Percentiles rank a stretch among this genome's conserved stretches.
Conservation (phyloP, 2,329 filamentous ascomycete species). For the Diaporthe sp. region DNA sequence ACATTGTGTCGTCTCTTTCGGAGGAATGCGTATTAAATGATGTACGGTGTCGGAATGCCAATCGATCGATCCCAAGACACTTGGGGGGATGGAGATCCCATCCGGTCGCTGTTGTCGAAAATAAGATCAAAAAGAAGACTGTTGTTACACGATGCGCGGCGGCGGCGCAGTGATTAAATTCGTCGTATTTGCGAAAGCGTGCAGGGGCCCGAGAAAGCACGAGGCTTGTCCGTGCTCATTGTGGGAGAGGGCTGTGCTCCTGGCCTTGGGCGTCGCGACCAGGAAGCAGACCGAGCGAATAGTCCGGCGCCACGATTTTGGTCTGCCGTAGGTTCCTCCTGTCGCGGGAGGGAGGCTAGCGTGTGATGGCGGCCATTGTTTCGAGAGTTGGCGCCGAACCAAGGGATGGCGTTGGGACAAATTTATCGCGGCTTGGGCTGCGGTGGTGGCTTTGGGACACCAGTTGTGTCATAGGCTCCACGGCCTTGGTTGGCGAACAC, state of each 20-base stretch:
- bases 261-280: slow-evolving; percentile 27
- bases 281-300: slow-evolving; percentile 25
- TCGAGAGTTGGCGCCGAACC: slow-evolving; percentile 38
- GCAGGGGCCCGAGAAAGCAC: slow-evolving; percentile 32
- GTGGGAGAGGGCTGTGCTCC: slow-evolving; percentile 25
- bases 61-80: slow-evolving; percentile 39
- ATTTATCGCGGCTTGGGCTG: slow-evolving; percentile 51
- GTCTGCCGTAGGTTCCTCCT: slow-evolving; percentile 23
- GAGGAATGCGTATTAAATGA: slow-evolving; percentile 50
- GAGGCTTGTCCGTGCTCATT: slow-evolving; percentile 22
- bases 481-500: slow-evolving; percentile 50
- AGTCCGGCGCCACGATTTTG: slow-evolving; percentile 34
- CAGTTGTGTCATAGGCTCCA: slow-evolving; percentile 54
- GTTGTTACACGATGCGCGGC: slow-evolving; percentile 38
- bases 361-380: slow-evolving; percentile 34
- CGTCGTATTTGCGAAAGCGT: slow-evolving; percentile 33
- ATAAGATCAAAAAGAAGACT: slow-evolving; percentile 24
- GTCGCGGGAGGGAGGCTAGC: slow-evolving; percentile 34
- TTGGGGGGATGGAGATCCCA: slow-evolving; percentile 14
- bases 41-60: slow-evolving; percentile 46
- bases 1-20: slow-evolving; percentile 44
- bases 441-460: slow-evolving; percentile 52
- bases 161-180: slow-evolving; percentile 39
- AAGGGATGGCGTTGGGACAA: slow-evolving; percentile 38
- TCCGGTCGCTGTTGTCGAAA: slow-evolving; percentile 25